Base-by-base conservation (phyloP, 352 stramenopile genomes). In the Phytopythium helicoides region DNA sequence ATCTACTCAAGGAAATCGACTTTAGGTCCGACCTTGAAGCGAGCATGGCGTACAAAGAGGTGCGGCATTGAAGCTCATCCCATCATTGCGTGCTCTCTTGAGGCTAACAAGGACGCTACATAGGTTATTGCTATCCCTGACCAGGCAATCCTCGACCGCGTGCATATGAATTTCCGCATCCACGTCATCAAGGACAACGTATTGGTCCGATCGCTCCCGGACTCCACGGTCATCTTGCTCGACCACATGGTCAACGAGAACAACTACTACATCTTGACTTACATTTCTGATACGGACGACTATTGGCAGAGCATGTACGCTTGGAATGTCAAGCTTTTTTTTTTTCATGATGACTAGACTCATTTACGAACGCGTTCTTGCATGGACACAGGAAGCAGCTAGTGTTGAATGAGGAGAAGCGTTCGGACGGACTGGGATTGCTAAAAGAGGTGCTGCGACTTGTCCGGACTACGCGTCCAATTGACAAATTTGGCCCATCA, bases 111-210 rank as follows among this genome's bases (percentile, higher is more conserved):
- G 3, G 25, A 40, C n/a, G 3, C 14, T 11, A 23, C n/a, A 39
- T 48, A 88, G 76, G 76, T 94, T 38, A 79, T 94, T 22, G 66
- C 77, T 0, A 90, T 94, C 62, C 58, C 65, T 19, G 81, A 94
- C 39, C 54, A 35, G 1, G 54, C 34, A 34, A 72, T 94, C n/a
- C 60, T 85, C 26, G 63, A 77, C n/a, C 78, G 79, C 19, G 74
- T 92, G 18, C 84, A 94, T 52, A 78, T 89, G 62, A 94, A 94
- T 62, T 94, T 86, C 50, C 84, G 84, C 35, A 92, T 94, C 56
- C 81, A 92, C 48, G 84, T 92, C 50, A 89, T 94, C 56, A 94
- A 92, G 47, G 84, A 94, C 58, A 92, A 91, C 47, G 75, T 94
- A 39, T 42, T 94, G 16, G 82, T 80, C 35, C 77, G 84, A n/a